phyloP scores from a whole-genome alignment of 805 yeast species.

The Yamadazyma tumulicola region DNA sequence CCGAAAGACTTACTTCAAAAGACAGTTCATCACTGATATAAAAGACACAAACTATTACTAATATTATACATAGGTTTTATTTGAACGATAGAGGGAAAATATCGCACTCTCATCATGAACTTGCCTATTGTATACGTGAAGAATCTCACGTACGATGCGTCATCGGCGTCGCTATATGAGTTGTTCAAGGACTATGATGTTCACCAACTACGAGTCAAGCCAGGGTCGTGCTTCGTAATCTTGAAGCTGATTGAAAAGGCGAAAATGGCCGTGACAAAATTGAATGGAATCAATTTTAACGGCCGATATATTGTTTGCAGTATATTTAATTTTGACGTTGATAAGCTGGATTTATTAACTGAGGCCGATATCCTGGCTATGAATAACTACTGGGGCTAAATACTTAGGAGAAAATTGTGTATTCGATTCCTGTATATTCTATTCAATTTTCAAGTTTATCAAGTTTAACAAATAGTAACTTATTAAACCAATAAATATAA shows the following conservation, averaged over 20 bases:
- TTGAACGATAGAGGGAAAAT: background rate
- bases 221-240: constrained; percentile 44
- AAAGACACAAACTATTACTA: constrained; percentile 21
- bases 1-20: constrained; percentile 18
- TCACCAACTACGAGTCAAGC: constrained; percentile 46
- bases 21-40: constrained; percentile 22
- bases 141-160: constrained; percentile 53
- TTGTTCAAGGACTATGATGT: constrained; percentile 57
- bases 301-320: constrained; percentile 56
- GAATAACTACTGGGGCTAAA: constrained; percentile 7
- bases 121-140: constrained; percentile 51
- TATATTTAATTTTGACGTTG: constrained; percentile 42
- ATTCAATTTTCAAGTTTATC: constrained; percentile 22
- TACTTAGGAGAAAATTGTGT: background rate
- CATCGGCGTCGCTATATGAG: constrained; percentile 45
- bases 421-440: constrained; percentile 1
- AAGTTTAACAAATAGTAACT: constrained; percentile 46
- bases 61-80: background rate
- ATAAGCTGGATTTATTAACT: constrained; percentile 11
- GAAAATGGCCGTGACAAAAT: constrained; percentile 47
- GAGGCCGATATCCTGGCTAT: constrained; percentile 25
- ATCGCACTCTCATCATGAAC: constrained; percentile 12
- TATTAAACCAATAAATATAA: constrained; percentile 57
- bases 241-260: constrained; percentile 49
- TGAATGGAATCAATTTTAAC: constrained; percentile 58